Conservation (phyloP, 208 protist genomes). For the Novymonas esmeraldas region DNA sequence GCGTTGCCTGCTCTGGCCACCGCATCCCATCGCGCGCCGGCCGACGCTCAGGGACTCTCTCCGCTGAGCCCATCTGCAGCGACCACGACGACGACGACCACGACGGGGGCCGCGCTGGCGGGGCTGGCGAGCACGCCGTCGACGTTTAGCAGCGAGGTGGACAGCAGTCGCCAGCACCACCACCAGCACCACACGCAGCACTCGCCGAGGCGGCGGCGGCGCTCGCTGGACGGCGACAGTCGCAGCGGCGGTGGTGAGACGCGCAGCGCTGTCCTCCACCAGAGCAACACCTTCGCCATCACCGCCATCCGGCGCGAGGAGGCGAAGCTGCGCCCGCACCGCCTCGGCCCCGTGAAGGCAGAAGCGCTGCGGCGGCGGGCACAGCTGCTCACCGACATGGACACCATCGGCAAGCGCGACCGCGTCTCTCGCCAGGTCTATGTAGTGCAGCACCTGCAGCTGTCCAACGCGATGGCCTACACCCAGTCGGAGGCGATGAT, state of each 20-base stretch:
- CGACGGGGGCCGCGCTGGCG: too few species aligned
- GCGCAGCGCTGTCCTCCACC: background rate
- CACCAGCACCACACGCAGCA: background rate
- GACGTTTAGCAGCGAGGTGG: background rate
- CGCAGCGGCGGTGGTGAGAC: background rate
- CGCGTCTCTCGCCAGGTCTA: constrained; percentile 26
- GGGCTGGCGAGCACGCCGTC: too few species aligned
- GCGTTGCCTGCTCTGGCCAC: background rate
- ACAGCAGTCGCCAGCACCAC: background rate
- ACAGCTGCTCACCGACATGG: constrained; percentile 23
- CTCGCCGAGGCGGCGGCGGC: background rate
- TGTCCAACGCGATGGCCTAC: constrained; percentile 26
- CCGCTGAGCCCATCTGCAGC: background rate
- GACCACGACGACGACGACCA: too few species aligned
- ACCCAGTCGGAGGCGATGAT: constrained; percentile 26
- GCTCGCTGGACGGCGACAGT: too few species aligned
- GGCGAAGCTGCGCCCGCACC: constrained; percentile 17
- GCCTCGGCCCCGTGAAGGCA: constrained; percentile 12
- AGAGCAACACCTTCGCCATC: constrained; percentile 11
- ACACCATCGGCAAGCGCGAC: constrained; percentile 25
- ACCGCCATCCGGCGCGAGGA: constrained; percentile 20
- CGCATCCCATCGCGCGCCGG: background rate
- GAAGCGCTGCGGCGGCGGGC: constrained; percentile 18
- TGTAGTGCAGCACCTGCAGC: constrained; percentile 26
- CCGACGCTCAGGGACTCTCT: background rate